Evolutionary conservation across 495 filamentous ascomycete species (phyloP), one percentile per base, ranked within the genome.

Genomic region (Clohesyomyces aquaticus): DNA sequence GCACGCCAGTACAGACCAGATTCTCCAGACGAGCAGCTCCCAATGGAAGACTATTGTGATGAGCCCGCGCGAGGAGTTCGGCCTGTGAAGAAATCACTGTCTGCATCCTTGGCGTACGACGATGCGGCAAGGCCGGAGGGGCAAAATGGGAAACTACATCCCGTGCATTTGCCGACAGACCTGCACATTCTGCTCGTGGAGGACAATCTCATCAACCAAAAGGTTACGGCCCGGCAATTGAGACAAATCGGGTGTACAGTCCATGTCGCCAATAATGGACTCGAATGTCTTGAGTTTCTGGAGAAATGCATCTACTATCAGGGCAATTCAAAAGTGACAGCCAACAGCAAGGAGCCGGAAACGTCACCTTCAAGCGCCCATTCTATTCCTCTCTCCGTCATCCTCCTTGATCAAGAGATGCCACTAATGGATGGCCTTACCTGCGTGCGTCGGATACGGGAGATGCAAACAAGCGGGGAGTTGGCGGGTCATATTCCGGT

Each of bases 161-260:
- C 12, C 21, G 32, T 38, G 16, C 21, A 22, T 18, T 47, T 38
- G 19, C 56, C 56, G 1, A 59, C 42, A 10, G 43, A 21, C 16
- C 52, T 66, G 16, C 66, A 66, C 41, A 56, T 71, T 8, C 68
- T 72, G 4, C 26, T 74, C 42, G 72, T 71, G 11, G 70, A 72
- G 53, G 72, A 76, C 61, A 76, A 76, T 51, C 63, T 74, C 21
- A 66, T 76, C 56, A 76, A 76, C 50, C 73, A 75, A 59, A 58
- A 66, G 23, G 66, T 75, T 23, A 50, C 73, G 9, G 59, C 57
- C 27, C 68, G 57, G 23, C 71, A 74, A 42, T 48, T 76, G 18
- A 32, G 66, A 28, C 59, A 57, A 19, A 41, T 57, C 2, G 70
- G 66, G 14, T 74, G 59, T 62, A 27, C 53, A 10, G 69, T 76